A percentile compares a stretch with the other conserved stretches of the same genome.
These are phyloP conservation scores for Scopulariopsis brevicaulis DNA, from an alignment of 2,329 filamentous ascomycete species.

Conservation along the genomic window DNA sequence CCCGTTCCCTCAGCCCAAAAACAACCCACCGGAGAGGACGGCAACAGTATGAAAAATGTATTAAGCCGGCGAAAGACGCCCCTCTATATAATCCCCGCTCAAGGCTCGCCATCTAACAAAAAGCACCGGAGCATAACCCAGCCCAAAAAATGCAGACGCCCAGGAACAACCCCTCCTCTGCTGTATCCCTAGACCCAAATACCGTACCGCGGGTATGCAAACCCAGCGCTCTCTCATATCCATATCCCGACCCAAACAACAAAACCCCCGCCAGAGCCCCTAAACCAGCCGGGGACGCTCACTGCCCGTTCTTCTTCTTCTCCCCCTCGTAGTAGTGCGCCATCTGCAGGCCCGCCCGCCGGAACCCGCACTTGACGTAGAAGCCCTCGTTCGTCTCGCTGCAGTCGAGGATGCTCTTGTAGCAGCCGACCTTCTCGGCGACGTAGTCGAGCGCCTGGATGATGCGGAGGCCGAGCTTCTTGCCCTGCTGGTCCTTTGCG, in stretches of 20 bases:
- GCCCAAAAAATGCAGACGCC: not conserved
- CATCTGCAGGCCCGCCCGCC: constrained; percentile 89
- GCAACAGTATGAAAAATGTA: not conserved
- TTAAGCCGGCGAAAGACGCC: not conserved
- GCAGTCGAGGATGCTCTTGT: constrained; percentile 96
- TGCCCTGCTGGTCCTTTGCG: constrained; percentile 88
- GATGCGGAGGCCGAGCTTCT: constrained; percentile 85
- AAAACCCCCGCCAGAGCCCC: no score
- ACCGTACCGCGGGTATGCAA: no score
- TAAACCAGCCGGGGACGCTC: not conserved
- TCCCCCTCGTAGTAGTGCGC: constrained; percentile 74
- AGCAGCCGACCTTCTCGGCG: constrained; percentile 81
- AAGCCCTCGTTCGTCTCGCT: constrained; percentile 94
- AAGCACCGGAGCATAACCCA: no score
- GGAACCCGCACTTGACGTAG: constrained; percentile 96
- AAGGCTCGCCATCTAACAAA: not conserved
- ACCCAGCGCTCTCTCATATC: not conserved
- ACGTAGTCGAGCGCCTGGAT: constrained; percentile 90
- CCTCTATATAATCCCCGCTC: not conserved
- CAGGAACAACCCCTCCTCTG: not conserved
- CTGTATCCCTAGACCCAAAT: not conserved
- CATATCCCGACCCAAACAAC: not conserved
- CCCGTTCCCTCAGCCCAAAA: not conserved
- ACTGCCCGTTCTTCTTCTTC: constrained; percentile 27
- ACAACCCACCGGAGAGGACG: not conserved